These are phyloP conservation scores for Saksenaea oblongispora DNA, from an alignment of 371 early-diverging fungal genomes.

Conservation along the genomic window DNA sequence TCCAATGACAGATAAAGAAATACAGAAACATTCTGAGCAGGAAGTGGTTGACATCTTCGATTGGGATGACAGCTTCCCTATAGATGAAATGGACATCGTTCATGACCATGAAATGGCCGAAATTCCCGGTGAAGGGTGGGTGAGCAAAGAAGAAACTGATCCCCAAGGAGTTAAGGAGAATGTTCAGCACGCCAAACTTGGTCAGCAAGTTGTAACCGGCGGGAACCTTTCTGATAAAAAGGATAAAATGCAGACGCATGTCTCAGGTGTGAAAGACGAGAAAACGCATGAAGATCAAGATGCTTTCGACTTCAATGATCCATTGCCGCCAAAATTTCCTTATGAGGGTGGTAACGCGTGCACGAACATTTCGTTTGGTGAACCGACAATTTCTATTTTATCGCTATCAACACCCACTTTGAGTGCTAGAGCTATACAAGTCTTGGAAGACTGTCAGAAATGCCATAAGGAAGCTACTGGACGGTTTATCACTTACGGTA, in stretches of 20 bases:
- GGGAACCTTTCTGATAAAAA: no score
- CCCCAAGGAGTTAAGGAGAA: no score
- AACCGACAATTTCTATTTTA: slow-evolving; percentile 3
- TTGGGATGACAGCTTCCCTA: no score
- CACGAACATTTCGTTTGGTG: not conserved
- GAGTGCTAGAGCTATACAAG: not conserved
- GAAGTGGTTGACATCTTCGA: no score
- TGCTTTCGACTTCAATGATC: not conserved
- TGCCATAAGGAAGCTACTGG: slow-evolving; percentile 12
- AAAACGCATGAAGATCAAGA: not conserved
- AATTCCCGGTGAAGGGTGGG: no score
- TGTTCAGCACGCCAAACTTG: no score
- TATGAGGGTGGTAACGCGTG: slow-evolving; percentile 1
- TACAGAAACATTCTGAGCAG: not conserved
- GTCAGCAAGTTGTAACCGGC: no score
- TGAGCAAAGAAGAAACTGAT: no score
- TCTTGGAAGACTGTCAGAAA: slow-evolving; percentile 13
- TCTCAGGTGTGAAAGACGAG: no score
- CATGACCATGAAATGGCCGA: no score
- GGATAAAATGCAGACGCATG: no score
- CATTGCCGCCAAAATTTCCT: slow-evolving; percentile 8
- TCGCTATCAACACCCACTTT: slow-evolving; percentile 1
- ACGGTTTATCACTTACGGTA: not conserved
- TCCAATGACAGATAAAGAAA: not conserved
- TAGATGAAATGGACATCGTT: no score